A percentile compares a stretch with the other conserved stretches of the same genome.
Conservation (phyloP, 306 rosid species). For the Cajanus cajan region DNA sequence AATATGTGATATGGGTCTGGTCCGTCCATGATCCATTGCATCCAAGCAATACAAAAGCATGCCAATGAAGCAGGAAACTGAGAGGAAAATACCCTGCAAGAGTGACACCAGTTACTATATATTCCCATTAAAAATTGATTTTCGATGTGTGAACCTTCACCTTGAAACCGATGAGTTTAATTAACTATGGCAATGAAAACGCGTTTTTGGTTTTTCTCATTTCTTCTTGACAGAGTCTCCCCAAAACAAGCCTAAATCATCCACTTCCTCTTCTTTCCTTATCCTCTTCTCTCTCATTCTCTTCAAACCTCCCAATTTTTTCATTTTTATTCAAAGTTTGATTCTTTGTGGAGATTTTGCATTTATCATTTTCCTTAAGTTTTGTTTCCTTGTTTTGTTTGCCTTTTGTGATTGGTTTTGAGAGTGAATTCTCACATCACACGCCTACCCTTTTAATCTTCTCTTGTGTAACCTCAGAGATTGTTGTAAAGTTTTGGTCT, state of each 20-base stretch:
- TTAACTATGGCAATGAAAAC: constrained; percentile 41
- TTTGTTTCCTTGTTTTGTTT: not conserved
- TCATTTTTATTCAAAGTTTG: not conserved
- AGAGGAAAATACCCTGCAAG: constrained; percentile 32
- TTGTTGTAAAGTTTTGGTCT: constrained; percentile 1
- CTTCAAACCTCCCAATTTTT: not conserved
- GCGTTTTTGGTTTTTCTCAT: constrained; percentile 49
- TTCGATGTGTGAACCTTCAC: not conserved
- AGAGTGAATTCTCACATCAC: not conserved
- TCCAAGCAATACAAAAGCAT: not conserved
- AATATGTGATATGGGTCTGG: not conserved
- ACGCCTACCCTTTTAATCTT: not conserved
- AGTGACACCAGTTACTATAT: constrained; percentile 25
- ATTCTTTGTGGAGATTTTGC: not conserved
- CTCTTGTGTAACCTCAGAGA: not conserved
- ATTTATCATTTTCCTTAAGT: not conserved
- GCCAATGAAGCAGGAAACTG: constrained; percentile 33
- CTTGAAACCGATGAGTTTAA: constrained; percentile 3
- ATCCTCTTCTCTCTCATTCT: not conserved
- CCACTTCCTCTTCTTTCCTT: not conserved
- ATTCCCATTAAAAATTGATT: constrained; percentile 1
- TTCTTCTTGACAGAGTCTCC: constrained; percentile 4
- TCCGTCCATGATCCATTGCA: not conserved
- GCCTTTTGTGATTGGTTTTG: not conserved
- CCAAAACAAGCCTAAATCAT: not conserved